Evolutionary conservation across 1,284 basidiomycete species (phyloP).

Genomic region (Pseudozyma sp.): DNA sequence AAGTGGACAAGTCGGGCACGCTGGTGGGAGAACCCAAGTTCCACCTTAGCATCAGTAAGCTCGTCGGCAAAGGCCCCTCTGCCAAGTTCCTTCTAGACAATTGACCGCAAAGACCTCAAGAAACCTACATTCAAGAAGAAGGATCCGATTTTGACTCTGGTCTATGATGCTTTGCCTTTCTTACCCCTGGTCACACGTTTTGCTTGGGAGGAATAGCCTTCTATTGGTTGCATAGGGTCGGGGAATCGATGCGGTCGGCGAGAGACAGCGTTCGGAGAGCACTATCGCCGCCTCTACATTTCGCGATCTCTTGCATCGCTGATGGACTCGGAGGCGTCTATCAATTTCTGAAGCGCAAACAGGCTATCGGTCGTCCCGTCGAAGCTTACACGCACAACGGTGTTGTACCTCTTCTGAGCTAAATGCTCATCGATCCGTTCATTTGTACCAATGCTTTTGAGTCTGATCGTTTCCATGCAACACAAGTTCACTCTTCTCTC

Average conservation of each 20-base stretch:
- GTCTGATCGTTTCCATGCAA: not conserved
- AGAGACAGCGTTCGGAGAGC: not conserved
- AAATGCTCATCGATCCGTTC: not conserved
- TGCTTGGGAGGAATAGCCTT: constrained; percentile 2
- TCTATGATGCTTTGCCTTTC: not conserved
- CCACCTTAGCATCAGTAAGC: constrained; percentile 54
- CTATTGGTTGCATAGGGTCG: constrained; percentile 14
- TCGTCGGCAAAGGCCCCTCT: constrained; percentile 41
- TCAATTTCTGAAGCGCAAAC: not conserved
- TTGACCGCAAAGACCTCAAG: not conserved
- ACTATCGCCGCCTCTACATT: constrained; percentile 1
- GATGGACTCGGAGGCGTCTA: not conserved
- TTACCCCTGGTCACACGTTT: not conserved
- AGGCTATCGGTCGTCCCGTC: not conserved
- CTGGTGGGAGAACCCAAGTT: constrained; percentile 50
- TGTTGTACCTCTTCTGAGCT: not conserved
- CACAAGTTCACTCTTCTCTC: not conserved
- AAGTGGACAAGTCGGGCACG: constrained; percentile 39
- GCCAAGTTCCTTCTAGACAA: constrained; percentile 42
- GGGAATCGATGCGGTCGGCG: not conserved
- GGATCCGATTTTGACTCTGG: not conserved
- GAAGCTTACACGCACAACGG: constrained; percentile 18
- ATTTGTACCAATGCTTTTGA: not conserved
- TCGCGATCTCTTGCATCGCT: not conserved
- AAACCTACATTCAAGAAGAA: constrained; percentile 4